phyloP scores from a whole-genome alignment of 2,329 filamentous ascomycete species.

The Xylaria sp. region DNA sequence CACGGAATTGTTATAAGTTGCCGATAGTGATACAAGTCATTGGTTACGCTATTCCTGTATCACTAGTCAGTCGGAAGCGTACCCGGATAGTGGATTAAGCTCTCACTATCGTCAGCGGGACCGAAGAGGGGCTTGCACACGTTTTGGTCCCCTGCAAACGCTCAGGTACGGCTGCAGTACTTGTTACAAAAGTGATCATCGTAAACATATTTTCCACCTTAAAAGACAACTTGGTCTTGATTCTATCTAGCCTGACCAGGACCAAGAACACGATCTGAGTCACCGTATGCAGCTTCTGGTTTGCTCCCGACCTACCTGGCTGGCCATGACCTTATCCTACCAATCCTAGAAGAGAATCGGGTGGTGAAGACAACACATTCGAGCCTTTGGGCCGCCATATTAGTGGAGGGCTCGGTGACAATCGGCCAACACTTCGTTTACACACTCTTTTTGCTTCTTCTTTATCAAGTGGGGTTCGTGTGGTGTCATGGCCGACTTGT shows the following conservation, averaged over 20 bases:
- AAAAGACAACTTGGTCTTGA: not conserved
- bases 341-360: too few species aligned
- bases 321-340: too few species aligned
- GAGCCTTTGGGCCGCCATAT: not conserved
- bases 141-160: too few species aligned
- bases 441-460: not conserved
- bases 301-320: not conserved
- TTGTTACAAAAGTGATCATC: not conserved
- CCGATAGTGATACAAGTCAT: too few species aligned
- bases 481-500: not conserved
- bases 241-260: not conserved
- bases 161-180: not conserved
- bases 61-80: not conserved
- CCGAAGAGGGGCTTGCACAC: not conserved
- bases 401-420: not conserved
- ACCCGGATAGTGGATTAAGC: not conserved
- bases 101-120: not conserved
- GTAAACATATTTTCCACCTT: not conserved
- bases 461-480: not conserved
- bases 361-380: not conserved
- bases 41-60: not conserved
- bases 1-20: too few species aligned
- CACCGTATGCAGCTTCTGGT: not conserved
- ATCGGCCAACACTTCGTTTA: too few species aligned
- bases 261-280: not conserved